Conservation (phyloP, 345 rosid genomes). For the Aquilaria malaccensis region DNA sequence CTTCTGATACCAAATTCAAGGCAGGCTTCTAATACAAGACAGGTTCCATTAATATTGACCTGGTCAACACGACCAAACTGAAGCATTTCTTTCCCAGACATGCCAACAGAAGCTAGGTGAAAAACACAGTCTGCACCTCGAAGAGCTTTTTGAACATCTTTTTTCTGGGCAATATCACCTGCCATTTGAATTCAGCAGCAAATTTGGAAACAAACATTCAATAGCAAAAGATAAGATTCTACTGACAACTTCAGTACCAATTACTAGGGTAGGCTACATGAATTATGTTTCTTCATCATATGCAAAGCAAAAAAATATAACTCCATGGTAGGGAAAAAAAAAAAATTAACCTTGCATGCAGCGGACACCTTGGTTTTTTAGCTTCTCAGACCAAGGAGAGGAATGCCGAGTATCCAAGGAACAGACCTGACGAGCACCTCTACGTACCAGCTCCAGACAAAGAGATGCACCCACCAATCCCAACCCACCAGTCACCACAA, state of each 20-base stretch:
- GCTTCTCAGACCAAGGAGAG: conserved; percentile 66
- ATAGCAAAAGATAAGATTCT: not conserved
- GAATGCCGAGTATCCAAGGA: conserved; percentile 57
- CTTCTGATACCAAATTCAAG: conserved; percentile 53
- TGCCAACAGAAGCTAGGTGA: conserved; percentile 88
- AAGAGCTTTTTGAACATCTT: conserved; percentile 59
- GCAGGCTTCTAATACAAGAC: conserved; percentile 67
- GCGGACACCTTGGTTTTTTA: conserved; percentile 44
- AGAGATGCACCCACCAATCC: conserved; percentile 88
- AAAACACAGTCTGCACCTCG: conserved; percentile 72
- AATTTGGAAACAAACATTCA: not conserved
- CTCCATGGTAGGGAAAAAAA: not conserved
- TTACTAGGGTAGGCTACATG: too few species aligned
- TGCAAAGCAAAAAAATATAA: not conserved
- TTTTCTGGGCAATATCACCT: conserved; percentile 56
- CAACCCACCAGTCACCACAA: conserved; percentile 76
- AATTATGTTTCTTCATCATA: too few species aligned
- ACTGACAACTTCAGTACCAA: not conserved
- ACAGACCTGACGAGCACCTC: conserved; percentile 84
- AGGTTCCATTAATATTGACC: conserved; percentile 81
- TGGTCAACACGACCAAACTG: conserved; percentile 74
- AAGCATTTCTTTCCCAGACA: conserved; percentile 95
- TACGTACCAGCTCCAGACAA: conserved; percentile 68
- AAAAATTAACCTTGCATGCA: conserved; percentile 53
- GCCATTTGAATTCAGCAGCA: conserved; percentile 3